Evolutionary conservation across 257 asterid species (phyloP).

Genomic region (Fraxinus quadrangulata): DNA sequence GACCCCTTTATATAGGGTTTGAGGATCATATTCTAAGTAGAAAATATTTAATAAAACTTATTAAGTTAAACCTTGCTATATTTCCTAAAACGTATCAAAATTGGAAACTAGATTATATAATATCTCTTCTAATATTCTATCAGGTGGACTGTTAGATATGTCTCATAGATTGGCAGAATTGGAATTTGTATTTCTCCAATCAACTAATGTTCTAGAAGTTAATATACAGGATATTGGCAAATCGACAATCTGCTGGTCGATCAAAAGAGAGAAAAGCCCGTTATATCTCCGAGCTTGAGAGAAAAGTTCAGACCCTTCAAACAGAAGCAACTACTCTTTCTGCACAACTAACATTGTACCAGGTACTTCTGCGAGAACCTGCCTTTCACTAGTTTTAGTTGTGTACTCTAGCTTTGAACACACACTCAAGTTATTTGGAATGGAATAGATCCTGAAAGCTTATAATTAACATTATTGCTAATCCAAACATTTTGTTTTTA

Average conservation of each 20-base stretch:
- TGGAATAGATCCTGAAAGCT: neutral
- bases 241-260: conserved; percentile 92
- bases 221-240: conserved; percentile 78
- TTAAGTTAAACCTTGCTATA: too few relatives aligned
- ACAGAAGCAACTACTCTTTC: conserved; percentile 91
- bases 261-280: conserved; percentile 88
- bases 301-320: conserved; percentile 94
- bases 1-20: too few relatives aligned
- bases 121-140: too few relatives aligned
- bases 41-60: too few relatives aligned
- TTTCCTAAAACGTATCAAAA: too few relatives aligned
- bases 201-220: conserved; percentile 6
- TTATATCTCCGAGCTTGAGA: conserved; percentile 82
- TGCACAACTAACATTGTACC: conserved; percentile 74
- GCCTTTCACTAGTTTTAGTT: too few relatives aligned
- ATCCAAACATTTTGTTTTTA: neutral
- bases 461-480: neutral
- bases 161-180: neutral
- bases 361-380: conserved; percentile 41
- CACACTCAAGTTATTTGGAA: neutral
- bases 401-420: neutral
- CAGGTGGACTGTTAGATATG: neutral
- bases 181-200: conserved; percentile 8
- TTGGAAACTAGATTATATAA: too few relatives aligned
- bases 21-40: too few relatives aligned